A percentile compares a stretch with the other conserved stretches of the same genome.
These are phyloP conservation scores for Trichoderma asperelloides DNA, from an alignment of 495 filamentous ascomycete species.

Conservation along the genomic window DNA sequence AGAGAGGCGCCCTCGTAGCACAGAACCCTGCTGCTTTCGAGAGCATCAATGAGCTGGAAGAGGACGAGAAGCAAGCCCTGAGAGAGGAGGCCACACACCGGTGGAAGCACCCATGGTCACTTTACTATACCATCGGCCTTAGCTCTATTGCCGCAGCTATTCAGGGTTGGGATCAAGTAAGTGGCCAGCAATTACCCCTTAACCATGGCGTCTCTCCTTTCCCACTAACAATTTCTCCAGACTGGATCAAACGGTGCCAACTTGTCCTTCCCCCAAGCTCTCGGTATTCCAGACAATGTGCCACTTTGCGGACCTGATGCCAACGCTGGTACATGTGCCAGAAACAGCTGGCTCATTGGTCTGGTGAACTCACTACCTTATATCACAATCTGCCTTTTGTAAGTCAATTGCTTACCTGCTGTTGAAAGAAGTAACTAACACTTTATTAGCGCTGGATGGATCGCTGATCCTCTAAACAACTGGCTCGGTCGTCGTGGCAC, in stretches of 20 bases:
- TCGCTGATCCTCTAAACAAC: constrained; percentile 54
- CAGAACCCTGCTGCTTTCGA: constrained; percentile 3
- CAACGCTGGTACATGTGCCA: neutral
- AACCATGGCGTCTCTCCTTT: neutral
- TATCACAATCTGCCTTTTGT: constrained; percentile 20
- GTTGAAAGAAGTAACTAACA: neutral
- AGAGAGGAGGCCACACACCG: constrained; percentile 1
- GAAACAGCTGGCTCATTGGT: constrained; percentile 29
- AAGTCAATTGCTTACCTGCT: neutral
- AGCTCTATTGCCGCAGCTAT: constrained; percentile 3
- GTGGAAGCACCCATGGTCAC: constrained; percentile 1
- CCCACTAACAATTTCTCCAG: neutral
- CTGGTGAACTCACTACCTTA: constrained; percentile 36
- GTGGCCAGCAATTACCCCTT: neutral
- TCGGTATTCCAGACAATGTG: neutral
- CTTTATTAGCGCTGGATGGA: constrained; percentile 24
- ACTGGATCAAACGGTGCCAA: constrained; percentile 2
- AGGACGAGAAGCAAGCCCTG: neutral
- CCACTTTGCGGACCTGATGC: neutral
- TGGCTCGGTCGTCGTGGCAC: constrained; percentile 51
- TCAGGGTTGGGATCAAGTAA: neutral
- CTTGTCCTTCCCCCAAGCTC: neutral
- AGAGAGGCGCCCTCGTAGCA: neutral
- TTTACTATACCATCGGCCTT: neutral
- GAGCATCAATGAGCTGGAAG: neutral